A percentile compares a stretch with the other conserved stretches of the same genome.
Conservation (phyloP, 1,284 basidiomycete species). For the Pyrrhoderma lamaoense region DNA sequence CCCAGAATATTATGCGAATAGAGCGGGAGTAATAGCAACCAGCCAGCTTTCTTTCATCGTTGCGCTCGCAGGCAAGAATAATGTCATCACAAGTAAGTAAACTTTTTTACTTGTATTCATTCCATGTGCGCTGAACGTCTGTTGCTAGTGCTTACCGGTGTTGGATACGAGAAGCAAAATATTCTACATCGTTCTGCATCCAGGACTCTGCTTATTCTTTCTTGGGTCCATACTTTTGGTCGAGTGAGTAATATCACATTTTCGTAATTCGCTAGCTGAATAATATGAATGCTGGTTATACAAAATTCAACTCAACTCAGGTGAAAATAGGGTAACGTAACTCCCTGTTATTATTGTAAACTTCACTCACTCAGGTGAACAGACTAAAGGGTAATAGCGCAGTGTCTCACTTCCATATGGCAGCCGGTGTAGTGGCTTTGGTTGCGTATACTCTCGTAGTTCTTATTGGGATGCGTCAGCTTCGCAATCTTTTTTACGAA, state of each 20-base stretch:
- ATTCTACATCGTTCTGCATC: conserved; percentile 31
- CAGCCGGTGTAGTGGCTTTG: conserved; percentile 31
- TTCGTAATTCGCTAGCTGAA: neutral
- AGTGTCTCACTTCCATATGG: conserved; percentile 23
- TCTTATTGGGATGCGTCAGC: conserved; percentile 32
- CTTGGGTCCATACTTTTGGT: conserved; percentile 30
- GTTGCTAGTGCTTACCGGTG: conserved; percentile 33
- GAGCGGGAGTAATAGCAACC: conserved; percentile 33
- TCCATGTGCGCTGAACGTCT: neutral
- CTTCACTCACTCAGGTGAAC: too few species aligned
- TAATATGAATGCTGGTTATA: too few species aligned
- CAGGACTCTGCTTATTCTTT: conserved; percentile 27
- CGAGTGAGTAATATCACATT: conserved; percentile 21
- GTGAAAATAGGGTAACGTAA: conserved; percentile 11
- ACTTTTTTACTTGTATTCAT: neutral
- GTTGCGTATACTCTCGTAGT: conserved; percentile 33
- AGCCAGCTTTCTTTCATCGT: conserved; percentile 39
- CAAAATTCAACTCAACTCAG: conserved; percentile 4
- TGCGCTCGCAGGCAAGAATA: conserved; percentile 41
- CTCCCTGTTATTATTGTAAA: too few species aligned
- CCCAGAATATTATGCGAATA: conserved; percentile 22
- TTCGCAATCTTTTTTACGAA: conserved; percentile 38
- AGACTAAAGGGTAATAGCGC: conserved; percentile 7
- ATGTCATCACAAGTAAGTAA: conserved; percentile 35
- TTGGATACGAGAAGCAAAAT: conserved; percentile 39